Evolutionary conservation across 2,329 filamentous ascomycete species (phyloP).

Genomic region (Exophiala calicioides): DNA sequence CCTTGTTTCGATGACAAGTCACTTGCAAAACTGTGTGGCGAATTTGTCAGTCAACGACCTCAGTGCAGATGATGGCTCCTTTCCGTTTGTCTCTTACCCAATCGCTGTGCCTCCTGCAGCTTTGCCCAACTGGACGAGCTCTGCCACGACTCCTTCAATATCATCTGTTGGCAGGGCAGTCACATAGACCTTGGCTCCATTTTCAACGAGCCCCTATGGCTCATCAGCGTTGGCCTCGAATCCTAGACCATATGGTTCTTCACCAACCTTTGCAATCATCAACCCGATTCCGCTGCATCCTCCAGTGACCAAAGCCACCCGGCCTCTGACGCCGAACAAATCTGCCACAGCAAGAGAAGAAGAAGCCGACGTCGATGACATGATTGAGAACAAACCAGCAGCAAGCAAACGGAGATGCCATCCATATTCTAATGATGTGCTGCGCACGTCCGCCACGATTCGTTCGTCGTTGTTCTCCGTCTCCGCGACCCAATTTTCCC

Average conservation of each 20-base stretch:
- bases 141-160: conserved; percentile 41
- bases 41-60: background rate
- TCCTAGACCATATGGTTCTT: background rate
- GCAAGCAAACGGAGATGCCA: background rate
- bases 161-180: conserved; percentile 46
- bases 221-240: background rate
- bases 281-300: conserved; percentile 49
- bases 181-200: conserved; percentile 52
- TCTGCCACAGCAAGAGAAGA: conserved; percentile 24
- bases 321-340: conserved; percentile 42
- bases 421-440: background rate
- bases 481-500: background rate
- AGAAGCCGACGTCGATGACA: background rate
- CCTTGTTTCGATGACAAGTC: conserved; percentile 47
- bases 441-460: conserved; percentile 3
- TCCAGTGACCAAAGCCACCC: conserved; percentile 49
- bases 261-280: conserved; percentile 48
- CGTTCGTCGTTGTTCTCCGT: conserved; percentile 17
- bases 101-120: conserved; percentile 40
- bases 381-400: background rate
- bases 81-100: conserved; percentile 36
- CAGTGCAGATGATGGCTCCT: background rate
- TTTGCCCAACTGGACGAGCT: conserved; percentile 44
- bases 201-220: conserved; percentile 42
- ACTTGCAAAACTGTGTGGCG: conserved; percentile 27